Evolutionary conservation across 495 filamentous ascomycete genomes (phyloP).

Genomic region (Aspergillus steynii): DNA sequence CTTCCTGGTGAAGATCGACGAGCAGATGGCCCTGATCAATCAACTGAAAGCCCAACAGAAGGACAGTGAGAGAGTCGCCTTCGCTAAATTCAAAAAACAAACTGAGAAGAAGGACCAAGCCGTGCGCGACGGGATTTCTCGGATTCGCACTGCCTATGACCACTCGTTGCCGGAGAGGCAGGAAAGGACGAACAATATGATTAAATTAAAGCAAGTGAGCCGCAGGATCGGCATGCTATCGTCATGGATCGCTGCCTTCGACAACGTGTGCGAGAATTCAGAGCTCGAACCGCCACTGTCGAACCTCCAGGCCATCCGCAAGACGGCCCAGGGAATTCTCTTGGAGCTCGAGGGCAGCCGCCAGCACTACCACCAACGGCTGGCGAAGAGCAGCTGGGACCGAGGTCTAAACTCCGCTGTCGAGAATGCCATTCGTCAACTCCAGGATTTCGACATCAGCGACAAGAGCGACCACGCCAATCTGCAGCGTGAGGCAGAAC

Average conservation of each 20-base stretch:
- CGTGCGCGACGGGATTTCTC: constrained; percentile 75
- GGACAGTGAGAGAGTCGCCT: constrained; percentile 82
- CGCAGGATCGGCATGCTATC: constrained; percentile 79
- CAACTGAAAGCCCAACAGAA: constrained; percentile 91
- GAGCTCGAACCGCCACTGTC: constrained; percentile 66
- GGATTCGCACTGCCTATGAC: constrained; percentile 83
- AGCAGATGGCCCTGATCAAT: constrained; percentile 90
- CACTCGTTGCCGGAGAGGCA: constrained; percentile 75
- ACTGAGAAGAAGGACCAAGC: constrained; percentile 77
- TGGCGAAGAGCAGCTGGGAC: constrained; percentile 83
- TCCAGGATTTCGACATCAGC: constrained; percentile 69
- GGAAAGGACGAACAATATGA: constrained; percentile 77
- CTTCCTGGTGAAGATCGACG: constrained; percentile 95
- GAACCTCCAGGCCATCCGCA: constrained; percentile 74
- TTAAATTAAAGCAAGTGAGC: constrained; percentile 80
- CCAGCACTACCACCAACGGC: constrained; percentile 81
- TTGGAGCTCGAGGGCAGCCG: constrained; percentile 85
- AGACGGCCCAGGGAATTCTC: constrained; percentile 82
- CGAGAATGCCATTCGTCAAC: constrained; percentile 76
- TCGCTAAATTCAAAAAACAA: constrained; percentile 87
- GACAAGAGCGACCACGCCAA: constrained; percentile 72
- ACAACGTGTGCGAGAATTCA: constrained; percentile 69
- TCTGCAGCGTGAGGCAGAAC: constrained; percentile 77
- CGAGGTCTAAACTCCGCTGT: constrained; percentile 81
- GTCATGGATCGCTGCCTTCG: constrained; percentile 92